phyloP scores from a whole-genome alignment of 208 protist genomes.

The Vickermania spadyakhi region DNA sequence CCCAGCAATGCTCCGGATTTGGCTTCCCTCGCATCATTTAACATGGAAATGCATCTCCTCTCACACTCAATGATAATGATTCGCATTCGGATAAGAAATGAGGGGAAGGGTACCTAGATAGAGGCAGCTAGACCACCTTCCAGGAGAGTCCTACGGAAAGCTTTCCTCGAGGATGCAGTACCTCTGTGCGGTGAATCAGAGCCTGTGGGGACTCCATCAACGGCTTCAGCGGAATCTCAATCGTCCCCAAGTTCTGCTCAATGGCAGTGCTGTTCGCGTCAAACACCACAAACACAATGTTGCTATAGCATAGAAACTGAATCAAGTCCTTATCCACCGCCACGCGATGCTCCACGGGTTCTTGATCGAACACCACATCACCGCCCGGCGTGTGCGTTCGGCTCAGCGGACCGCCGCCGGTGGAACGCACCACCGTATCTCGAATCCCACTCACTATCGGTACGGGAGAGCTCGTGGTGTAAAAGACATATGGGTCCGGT shows the following conservation, averaged over 20 bases:
- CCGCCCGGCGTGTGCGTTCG: constrained; percentile 11
- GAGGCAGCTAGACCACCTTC: constrained; percentile 22
- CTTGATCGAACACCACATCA: constrained; percentile 54
- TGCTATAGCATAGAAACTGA: constrained; percentile 44
- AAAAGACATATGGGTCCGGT: constrained; percentile 81
- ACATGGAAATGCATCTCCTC: too few species aligned
- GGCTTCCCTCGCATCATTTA: too few species aligned
- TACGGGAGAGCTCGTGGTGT: constrained; percentile 40
- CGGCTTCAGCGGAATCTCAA: constrained; percentile 54
- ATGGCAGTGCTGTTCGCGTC: constrained; percentile 57
- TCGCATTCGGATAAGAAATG: too few species aligned
- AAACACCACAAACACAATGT: constrained; percentile 75
- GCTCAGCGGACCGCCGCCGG: not conserved
- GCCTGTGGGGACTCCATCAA: constrained; percentile 54
- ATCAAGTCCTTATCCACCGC: constrained; percentile 55
- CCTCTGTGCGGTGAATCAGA: constrained; percentile 34
- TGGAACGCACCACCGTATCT: constrained; percentile 55
- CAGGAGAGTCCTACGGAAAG: constrained; percentile 68
- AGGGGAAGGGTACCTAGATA: too few species aligned
- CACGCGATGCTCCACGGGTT: constrained; percentile 65
- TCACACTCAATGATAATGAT: too few species aligned
- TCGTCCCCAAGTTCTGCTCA: constrained; percentile 52
- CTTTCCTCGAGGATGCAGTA: constrained; percentile 60
- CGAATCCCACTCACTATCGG: constrained; percentile 34
- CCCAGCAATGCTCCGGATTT: too few species aligned